phyloP scores from a whole-genome alignment of 2,329 filamentous ascomycete genomes.

The Trichoderma sp. region DNA sequence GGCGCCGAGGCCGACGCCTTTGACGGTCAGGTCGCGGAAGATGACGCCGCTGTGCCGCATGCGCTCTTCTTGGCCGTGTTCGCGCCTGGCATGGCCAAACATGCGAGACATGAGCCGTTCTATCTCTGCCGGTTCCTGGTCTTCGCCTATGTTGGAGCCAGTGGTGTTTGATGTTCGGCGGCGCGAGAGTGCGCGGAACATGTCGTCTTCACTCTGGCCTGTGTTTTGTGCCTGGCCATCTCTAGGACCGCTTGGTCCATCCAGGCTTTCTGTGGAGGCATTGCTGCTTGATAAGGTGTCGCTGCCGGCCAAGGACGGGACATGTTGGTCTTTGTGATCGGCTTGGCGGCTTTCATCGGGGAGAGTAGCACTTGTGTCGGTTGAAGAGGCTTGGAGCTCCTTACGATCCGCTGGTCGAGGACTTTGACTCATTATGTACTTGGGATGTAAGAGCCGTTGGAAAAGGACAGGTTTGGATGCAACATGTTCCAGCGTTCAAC shows the following conservation, averaged over 20 bases:
- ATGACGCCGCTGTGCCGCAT: conserved; percentile 69
- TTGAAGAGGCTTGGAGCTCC: conserved; percentile 1
- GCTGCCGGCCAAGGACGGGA: neutral
- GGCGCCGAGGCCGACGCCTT: conserved; percentile 68
- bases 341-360: neutral
- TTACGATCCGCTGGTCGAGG: neutral
- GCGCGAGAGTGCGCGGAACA: conserved; percentile 52
- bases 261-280: conserved; percentile 7
- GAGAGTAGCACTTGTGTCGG: neutral
- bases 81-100: conserved; percentile 66
- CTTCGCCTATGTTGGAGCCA: conserved; percentile 39
- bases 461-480: neutral
- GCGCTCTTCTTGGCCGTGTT: conserved; percentile 68
- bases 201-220: conserved; percentile 50
- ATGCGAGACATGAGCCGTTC: conserved; percentile 67
- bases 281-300: conserved; percentile 5
- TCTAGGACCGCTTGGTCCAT: conserved; percentile 30
- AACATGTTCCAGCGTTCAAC: neutral
- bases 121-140: conserved; percentile 53
- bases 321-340: neutral
- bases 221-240: conserved; percentile 32
- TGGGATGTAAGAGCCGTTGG: neutral
- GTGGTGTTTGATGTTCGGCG: conserved; percentile 46
- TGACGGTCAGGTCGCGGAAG: conserved; percentile 70
- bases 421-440: neutral